A percentile compares a stretch with the other conserved stretches of the same genome.
Conservation (phyloP, 495 filamentous ascomycete species). For the Staphylotrichum longicolle region DNA sequence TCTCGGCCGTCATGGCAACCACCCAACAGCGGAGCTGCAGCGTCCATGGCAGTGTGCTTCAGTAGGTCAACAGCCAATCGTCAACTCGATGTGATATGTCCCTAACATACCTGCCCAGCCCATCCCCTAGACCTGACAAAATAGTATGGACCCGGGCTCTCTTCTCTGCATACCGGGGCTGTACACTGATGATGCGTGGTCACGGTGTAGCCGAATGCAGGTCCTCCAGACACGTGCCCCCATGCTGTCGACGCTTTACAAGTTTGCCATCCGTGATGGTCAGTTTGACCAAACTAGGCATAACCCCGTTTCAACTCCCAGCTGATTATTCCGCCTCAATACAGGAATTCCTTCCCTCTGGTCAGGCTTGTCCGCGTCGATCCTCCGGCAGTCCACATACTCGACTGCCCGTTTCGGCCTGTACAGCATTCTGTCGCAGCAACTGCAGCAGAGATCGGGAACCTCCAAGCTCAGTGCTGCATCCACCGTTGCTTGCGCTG, state of each 20-base stretch:
- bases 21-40: slow-evolving; percentile 36
- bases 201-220: slow-evolving; percentile 37
- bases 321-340: neutral
- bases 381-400: slow-evolving; percentile 43
- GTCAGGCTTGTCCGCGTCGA: slow-evolving; percentile 41
- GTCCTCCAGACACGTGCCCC: slow-evolving; percentile 35
- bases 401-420: slow-evolving; percentile 42
- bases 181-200: neutral
- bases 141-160: slow-evolving; percentile 31
- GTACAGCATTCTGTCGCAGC: slow-evolving; percentile 34
- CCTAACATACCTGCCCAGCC: slow-evolving; percentile 24
- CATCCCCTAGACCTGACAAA: slow-evolving; percentile 43
- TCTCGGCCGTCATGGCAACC: neutral
- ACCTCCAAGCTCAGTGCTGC: slow-evolving; percentile 25
- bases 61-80: slow-evolving; percentile 29
- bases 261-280: slow-evolving; percentile 40
- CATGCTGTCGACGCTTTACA: slow-evolving; percentile 36
- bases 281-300: neutral
- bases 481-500: slow-evolving; percentile 36
- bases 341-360: slow-evolving; percentile 38
- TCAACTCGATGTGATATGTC: neutral
- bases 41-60: slow-evolving; percentile 44
- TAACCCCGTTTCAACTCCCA: neutral
- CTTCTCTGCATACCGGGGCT: neutral
- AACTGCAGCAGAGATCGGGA: slow-evolving; percentile 27